phyloP scores from a whole-genome alignment of 2,329 filamentous ascomycete genomes.

The Seiridium unicorne region DNA sequence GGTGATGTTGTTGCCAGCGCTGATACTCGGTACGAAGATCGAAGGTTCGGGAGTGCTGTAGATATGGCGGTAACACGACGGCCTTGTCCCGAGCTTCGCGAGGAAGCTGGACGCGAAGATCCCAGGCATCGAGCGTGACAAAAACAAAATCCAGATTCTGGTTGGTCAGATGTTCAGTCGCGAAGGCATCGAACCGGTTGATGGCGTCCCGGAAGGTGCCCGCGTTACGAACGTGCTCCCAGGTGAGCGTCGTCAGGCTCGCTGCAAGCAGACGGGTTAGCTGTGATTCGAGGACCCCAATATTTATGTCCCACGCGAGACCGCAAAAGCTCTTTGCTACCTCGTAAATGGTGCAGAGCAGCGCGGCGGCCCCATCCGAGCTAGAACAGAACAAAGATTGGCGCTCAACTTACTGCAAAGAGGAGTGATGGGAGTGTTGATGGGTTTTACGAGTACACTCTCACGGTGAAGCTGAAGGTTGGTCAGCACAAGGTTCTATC shows the following conservation, averaged over 20 bases:
- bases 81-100: conserved; percentile 98
- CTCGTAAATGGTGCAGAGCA: background rate
- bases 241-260: conserved; percentile 94
- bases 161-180: conserved; percentile 83
- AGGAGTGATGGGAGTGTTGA: conserved; percentile 98
- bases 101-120: conserved; percentile 94
- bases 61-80: conserved; percentile 91
- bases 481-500: conserved; percentile 6
- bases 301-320: too few relatives aligned
- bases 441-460: conserved; percentile 94
- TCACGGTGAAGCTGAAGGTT: conserved; percentile 78
- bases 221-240: conserved; percentile 97
- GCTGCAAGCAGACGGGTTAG: conserved; percentile 50
- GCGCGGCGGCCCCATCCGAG: too few relatives aligned
- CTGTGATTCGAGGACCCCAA: background rate
- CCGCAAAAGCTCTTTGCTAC: background rate
- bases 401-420: conserved; percentile 82
- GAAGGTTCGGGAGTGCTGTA: conserved; percentile 97
- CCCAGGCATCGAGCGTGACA: conserved; percentile 97
- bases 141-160: conserved; percentile 98
- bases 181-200: conserved; percentile 91
- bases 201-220: conserved; percentile 97
- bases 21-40: conserved; percentile 97
- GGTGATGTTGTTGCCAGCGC: conserved; percentile 97
- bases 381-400: background rate